Percentiles rank a stretch among this genome's conserved stretches.
Evolutionary conservation across 352 stramenopile species (phyloP).

Genomic region (Globisporangium heterothallicum): DNA sequence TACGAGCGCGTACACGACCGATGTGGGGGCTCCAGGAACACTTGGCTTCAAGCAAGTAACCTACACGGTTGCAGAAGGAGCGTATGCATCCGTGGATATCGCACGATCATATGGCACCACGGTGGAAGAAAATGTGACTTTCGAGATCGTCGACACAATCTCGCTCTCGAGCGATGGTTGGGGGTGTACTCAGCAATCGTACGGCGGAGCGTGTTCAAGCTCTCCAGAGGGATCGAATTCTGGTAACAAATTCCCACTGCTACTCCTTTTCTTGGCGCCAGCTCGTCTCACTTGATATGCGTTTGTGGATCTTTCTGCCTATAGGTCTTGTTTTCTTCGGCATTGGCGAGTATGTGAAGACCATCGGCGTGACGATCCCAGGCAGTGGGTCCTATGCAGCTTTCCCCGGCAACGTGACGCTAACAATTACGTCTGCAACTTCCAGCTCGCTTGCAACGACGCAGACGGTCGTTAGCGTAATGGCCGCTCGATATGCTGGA

Average conservation of each 20-base stretch:
- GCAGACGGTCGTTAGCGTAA: slow-evolving; percentile 16
- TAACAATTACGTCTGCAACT: slow-evolving; percentile 18
- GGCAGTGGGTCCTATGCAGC: slow-evolving; percentile 22
- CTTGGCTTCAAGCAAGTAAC: slow-evolving; percentile 14
- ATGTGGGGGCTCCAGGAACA: slow-evolving; percentile 13
- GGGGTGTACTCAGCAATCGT: neutral
- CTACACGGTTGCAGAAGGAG: slow-evolving; percentile 15
- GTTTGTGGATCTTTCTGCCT: neutral
- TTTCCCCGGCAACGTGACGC: slow-evolving; percentile 16
- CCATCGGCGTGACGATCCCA: slow-evolving; percentile 22
- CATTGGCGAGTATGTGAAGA: slow-evolving; percentile 21
- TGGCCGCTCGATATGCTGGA: slow-evolving; percentile 33
- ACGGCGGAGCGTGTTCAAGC: slow-evolving; percentile 12
- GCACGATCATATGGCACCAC: slow-evolving; percentile 23
- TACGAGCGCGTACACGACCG: slow-evolving; percentile 17
- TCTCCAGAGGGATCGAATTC: slow-evolving; percentile 12
- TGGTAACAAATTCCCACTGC: slow-evolving; percentile 9
- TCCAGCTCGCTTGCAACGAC: slow-evolving; percentile 12
- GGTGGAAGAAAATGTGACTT: slow-evolving; percentile 11
- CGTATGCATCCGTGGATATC: slow-evolving; percentile 16
- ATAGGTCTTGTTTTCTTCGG: slow-evolving; percentile 19
- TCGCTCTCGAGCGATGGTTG: neutral
- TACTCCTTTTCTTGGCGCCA: neutral
- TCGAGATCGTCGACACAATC: slow-evolving; percentile 15
- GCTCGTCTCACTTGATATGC: neutral